Evolutionary conservation across 345 rosid genomes (phyloP), one percentile per base, ranked within the genome.

Genomic region (Atalantia buxifolia): DNA sequence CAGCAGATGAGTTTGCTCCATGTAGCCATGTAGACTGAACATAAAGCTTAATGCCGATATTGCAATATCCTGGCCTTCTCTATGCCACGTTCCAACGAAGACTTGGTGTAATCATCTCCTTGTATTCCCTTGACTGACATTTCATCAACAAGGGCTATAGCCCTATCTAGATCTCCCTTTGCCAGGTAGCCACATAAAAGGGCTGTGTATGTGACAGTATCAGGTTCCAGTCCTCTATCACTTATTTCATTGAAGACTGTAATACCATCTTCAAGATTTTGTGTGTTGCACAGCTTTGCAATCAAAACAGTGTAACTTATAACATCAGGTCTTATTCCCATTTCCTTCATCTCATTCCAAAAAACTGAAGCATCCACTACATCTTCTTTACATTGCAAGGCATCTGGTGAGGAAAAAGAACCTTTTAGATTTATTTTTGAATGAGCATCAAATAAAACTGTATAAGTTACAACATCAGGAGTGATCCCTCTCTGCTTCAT

Each of bases 381-480:
- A 14, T 45, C 18, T 45, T 45, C 18, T 45, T 45, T 45, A 45
- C 16, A 45, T 45, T 45, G 50, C 50, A 45, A 45, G 50, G 50
- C 50, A 12, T 45, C 50, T 45, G 50, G 50, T 0, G 0, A 45
- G 50, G 35, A 63, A 60, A 74, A 75, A 77, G 9, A 56, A 64
- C 67, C 64, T 61, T 79, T 75, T 69, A 64, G 22, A 73, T 76
- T 78, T 66, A 68, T 66, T 79, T 85, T 90, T 56, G 66, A 81
- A 66, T 77, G 71, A 66, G 86, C 70, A 75, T 90, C 81, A 40
- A 95, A 88, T 84, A 93, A 83, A 77, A 92, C 91, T 1, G 98
- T 93, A 78, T 86, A 92, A 6, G 86, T 83, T 66, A 89, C 75
- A 71, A 90, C 83, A 90, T 92, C 97, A 73, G 92, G 98, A 61